Conservation (phyloP, 768 basidiomycete genomes). For the Lactifluus piperatus region DNA sequence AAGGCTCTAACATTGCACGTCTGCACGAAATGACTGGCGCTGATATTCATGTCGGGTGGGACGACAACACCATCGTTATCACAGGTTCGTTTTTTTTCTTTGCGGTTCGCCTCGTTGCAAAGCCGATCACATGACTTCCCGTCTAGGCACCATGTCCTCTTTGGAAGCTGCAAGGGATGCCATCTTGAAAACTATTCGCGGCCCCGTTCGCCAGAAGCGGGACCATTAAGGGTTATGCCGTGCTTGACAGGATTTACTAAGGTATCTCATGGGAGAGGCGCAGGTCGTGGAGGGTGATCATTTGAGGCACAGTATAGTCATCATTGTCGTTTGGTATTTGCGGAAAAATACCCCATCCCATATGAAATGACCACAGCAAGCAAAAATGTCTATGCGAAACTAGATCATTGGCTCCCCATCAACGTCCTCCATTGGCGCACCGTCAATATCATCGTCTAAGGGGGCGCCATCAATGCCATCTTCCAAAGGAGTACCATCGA, state of each 20-base stretch:
- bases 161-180: constrained; percentile 69
- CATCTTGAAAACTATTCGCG: constrained; percentile 47
- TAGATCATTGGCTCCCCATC: constrained; percentile 29
- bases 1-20: constrained; percentile 84
- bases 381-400: neutral
- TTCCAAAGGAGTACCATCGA: constrained; percentile 19
- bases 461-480: constrained; percentile 18
- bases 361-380: neutral
- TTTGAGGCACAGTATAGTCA: constrained; percentile 3
- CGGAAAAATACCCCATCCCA: neutral
- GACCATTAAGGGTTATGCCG: neutral
- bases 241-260: neutral
- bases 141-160: constrained; percentile 56
- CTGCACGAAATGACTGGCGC: constrained; percentile 84
- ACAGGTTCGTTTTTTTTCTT: constrained; percentile 62
- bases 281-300: neutral
- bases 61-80: constrained; percentile 80
- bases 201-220: constrained; percentile 18
- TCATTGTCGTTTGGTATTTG: neutral
- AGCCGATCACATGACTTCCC: neutral
- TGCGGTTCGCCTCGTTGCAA: neutral
- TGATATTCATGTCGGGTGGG: constrained; percentile 85
- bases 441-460: constrained; percentile 26
- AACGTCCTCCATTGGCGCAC: constrained; percentile 27
- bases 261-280: constrained; percentile 1